Evolutionary conservation across 1,139 yeast genomes (phyloP), one percentile per base, ranked within the genome.

Genomic region (Yamadazyma sp.): DNA sequence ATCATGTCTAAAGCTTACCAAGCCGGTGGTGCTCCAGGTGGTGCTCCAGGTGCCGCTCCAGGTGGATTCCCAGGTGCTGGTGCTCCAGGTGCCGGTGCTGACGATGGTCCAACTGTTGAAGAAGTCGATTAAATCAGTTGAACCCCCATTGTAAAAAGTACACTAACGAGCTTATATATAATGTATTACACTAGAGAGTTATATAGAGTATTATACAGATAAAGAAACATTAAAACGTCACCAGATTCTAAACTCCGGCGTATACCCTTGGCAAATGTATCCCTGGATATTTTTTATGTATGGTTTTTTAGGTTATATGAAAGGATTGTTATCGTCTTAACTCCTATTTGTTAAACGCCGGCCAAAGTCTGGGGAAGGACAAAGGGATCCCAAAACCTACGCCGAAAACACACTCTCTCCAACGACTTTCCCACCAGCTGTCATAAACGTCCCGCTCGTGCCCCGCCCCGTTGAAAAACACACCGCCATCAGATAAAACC

Each of bases 91-190:
- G 83, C 78, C 59, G 82, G 80, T 58, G 81, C 82, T 54, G 78
- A 78, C 62, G 88, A 83, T 58, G 92, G 92, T 59, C 95, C 95
- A 70, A 86, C 95, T 62, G 95, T 87, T 58, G 95, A 87, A 79
- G 95, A 87, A 77, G 95, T 87, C 66, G 95, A 87, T 73, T 87
- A 85, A 70, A 54, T 59, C 17, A 31, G 12, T 9, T 26, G 12
- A n/a, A 25, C 29, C n/a, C 12, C 7, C 29, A 26, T n/a, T 26
- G 29, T 33, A 15, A 24, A 33, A 15, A 22, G 35, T 33, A 23
- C 14, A 20, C 14, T 29, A 29, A 29, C 14, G 32, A 31, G 25
- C 24, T 17, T 31, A 31, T 17, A 31, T 18, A 17, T 31, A 31
- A 20, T 20, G 5, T 15, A 14, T 17, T 31, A 31, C 16, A 31